Percentiles rank a stretch among this genome's conserved stretches.
phyloP scores from a whole-genome alignment of 768 basidiomycete species.

The Russula earlei region DNA sequence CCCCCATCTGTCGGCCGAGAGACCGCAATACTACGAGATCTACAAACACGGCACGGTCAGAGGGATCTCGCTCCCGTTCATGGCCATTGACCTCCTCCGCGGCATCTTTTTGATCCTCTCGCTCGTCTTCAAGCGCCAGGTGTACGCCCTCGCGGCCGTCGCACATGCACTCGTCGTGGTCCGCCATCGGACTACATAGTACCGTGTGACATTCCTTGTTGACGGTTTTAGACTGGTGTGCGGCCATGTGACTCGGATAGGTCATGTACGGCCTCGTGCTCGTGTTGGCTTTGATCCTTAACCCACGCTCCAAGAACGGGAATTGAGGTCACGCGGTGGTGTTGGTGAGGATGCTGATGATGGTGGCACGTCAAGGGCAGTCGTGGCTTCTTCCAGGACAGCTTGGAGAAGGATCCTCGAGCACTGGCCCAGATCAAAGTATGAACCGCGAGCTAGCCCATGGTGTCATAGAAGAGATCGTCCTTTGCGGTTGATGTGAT shows the following conservation, averaged over 20 bases:
- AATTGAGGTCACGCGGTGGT: no score
- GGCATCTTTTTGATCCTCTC: slow-evolving; percentile 62
- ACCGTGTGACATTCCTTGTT: slow-evolving; percentile 23
- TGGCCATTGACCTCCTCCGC: slow-evolving; percentile 60
- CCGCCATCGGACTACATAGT: no score
- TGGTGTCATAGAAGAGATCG: neutral
- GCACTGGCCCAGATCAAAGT: neutral
- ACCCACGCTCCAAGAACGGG: slow-evolving; percentile 40
- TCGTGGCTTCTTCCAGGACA: neutral
- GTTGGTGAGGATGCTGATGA: neutral
- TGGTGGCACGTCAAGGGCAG: neutral
- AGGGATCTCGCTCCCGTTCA: slow-evolving; percentile 63
- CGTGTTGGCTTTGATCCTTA: slow-evolving; percentile 52
- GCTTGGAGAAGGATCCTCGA: neutral
- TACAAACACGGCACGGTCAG: slow-evolving; percentile 50
- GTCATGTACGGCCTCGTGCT: slow-evolving; percentile 55
- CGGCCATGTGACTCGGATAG: no score
- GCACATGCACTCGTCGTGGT: no score
- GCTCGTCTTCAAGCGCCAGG: slow-evolving; percentile 53
- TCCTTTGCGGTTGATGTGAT: neutral
- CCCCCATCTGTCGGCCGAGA: slow-evolving; percentile 14
- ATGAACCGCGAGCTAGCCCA: no score
- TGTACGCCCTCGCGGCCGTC: no score
- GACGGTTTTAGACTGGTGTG: neutral
- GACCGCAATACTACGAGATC: slow-evolving; percentile 72